phyloP scores from a whole-genome alignment of 192 early-diverging fungal genomes.

The Backusella psychrophila region DNA sequence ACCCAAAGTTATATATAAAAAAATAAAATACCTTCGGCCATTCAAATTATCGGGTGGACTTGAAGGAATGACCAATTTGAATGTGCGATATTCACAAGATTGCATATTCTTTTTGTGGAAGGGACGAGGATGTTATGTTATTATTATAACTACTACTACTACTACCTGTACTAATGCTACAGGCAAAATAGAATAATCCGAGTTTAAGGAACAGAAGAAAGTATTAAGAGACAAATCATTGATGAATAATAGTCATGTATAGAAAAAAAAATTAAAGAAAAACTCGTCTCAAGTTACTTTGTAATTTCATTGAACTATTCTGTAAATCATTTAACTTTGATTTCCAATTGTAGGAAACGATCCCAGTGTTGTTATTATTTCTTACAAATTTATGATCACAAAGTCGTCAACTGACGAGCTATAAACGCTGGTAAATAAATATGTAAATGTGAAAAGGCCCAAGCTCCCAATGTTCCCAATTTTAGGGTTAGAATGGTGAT shows the following conservation, averaged over 20 bases:
- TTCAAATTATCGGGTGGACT: conserved; percentile 4
- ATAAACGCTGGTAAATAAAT: conserved; percentile 1
- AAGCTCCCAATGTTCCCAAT: neutral
- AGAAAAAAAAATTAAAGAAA: neutral
- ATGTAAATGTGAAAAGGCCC: neutral
- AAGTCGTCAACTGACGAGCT: neutral
- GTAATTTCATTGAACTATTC: neutral
- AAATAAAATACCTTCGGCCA: conserved; percentile 3
- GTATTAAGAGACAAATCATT: neutral
- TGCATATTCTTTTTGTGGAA: neutral
- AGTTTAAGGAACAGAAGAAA: neutral
- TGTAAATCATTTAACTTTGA: neutral
- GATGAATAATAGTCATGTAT: neutral
- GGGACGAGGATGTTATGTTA: neutral
- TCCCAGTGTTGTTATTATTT: neutral
- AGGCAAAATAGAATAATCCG: too few species aligned
- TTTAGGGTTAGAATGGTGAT: neutral
- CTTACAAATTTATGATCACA: conserved; percentile 6
- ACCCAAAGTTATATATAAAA: conserved; percentile 1
- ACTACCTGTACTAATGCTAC: too few species aligned
- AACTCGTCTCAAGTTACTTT: neutral
- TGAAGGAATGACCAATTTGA: neutral
- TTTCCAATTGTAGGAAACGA: neutral
- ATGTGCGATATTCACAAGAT: conserved; percentile 9
- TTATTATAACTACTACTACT: neutral